Evolutionary conservation across 1,139 yeast species (phyloP).

Genomic region (Protomyces pachydermus): DNA sequence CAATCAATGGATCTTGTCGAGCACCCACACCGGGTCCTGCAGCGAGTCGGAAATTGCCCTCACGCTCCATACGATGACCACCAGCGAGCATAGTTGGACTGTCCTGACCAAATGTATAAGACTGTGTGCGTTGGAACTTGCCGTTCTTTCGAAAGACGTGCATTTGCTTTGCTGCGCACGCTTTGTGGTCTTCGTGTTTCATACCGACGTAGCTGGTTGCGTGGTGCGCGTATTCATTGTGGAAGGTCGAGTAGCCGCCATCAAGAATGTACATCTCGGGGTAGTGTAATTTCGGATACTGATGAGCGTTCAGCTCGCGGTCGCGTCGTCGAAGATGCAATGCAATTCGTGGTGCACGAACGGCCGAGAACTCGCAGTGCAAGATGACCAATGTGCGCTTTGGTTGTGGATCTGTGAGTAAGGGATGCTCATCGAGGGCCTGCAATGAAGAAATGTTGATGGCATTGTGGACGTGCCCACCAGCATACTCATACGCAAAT

Average conservation of each 20-base stretch:
- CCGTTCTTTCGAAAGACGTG: slow-evolving; percentile 54
- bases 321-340: slow-evolving; percentile 77
- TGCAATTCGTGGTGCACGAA: slow-evolving; percentile 88
- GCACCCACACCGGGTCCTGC: not conserved
- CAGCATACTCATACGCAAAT: slow-evolving; percentile 82
- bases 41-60: slow-evolving; percentile 7
- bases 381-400: slow-evolving; percentile 58
- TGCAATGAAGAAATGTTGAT: slow-evolving; percentile 68
- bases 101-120: slow-evolving; percentile 23
- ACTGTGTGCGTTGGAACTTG: slow-evolving; percentile 32
- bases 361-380: slow-evolving; percentile 91
- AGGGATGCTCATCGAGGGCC: slow-evolving; percentile 50
- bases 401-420: slow-evolving; percentile 36
- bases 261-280: slow-evolving; percentile 85
- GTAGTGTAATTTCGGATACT: slow-evolving; percentile 72
- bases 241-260: slow-evolving; percentile 86
- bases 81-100: slow-evolving; percentile 1
- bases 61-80: slow-evolving; percentile 14
- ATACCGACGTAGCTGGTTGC: slow-evolving; percentile 56
- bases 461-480: slow-evolving; percentile 88
- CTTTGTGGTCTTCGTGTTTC: slow-evolving; percentile 68
- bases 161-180: slow-evolving; percentile 67
- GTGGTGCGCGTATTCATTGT: slow-evolving; percentile 45
- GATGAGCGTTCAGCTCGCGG: slow-evolving; percentile 62
- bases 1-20: not conserved